Evolutionary conservation across 306 rosid species (phyloP), one percentile per base, ranked within the genome.

Genomic region (Dryas octopetala): DNA sequence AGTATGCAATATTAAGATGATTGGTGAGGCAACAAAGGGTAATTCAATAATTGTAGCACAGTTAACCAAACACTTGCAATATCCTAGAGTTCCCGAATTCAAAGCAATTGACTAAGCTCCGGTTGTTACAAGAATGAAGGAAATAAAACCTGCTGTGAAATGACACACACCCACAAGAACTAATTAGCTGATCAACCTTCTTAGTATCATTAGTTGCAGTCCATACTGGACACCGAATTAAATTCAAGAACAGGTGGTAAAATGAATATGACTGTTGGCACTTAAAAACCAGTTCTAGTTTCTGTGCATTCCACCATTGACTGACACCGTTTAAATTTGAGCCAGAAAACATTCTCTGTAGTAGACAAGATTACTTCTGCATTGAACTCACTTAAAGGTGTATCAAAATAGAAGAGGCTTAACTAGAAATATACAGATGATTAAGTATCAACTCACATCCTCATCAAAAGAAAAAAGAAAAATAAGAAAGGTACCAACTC

Each of bases 401-500:
- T 17, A 32, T 32, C 41, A 13, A 61, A 6, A 32, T 4, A 61
- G 46, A 63, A 63, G 23, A 41, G 48, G 14, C 13, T 41, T 40
- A 41, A 63, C 49, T 63, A 63, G 26, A 63, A 16, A 7, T 4
- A 38, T n/a, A 15, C 26, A 63, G 26, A 38, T 63, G 17, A 41
- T 15, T 17, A n/a, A 3, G 61, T 55, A 17, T 2, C 32, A 28
- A 28, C 28, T 55, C 61, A 63, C 2, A 8, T 41, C 19, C 68
- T 63, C 26, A 63, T 19, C 19, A 19, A 19, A 19, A 19, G 19
- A 19, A 19, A 19, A 19, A 19, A 19, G 19, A 19, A 19, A 66
- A 49, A 55, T 58, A 10, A 68, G 6, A 28, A 69, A 52, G 68
- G 19, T 65, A 51, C 14, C 8, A 75, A 88, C 97, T 91, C 80